Evolutionary conservation across 495 filamentous ascomycete genomes (phyloP).

Genomic region (Cladorrhinum samala): DNA sequence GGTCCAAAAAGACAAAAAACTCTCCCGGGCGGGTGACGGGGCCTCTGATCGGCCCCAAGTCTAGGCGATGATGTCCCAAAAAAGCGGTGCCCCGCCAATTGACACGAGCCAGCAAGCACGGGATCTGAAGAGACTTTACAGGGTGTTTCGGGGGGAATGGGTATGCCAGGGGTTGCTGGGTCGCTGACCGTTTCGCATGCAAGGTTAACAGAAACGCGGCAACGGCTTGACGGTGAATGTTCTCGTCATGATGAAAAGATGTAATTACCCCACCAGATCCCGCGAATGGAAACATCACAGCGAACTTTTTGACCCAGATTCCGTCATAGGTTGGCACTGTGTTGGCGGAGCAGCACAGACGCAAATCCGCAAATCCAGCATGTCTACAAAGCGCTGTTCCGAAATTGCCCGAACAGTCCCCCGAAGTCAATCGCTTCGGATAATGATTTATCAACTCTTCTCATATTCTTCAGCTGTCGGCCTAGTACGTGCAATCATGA

Average conservation of each 20-base stretch:
- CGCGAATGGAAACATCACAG: too few relatives aligned
- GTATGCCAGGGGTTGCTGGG: background rate
- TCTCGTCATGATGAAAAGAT: background rate
- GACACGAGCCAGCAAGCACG: conserved; percentile 1
- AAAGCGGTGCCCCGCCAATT: conserved; percentile 13
- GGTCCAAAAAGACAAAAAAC: conserved; percentile 7
- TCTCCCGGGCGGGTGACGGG: conserved; percentile 16
- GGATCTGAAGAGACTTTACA: conserved; percentile 2
- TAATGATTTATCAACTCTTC: background rate
- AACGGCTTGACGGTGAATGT: background rate
- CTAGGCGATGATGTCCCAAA: background rate
- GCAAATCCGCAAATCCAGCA: too few relatives aligned
- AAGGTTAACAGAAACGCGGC: background rate
- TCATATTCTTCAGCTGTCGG: background rate
- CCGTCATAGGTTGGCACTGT: background rate
- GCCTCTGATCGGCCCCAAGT: conserved; percentile 10
- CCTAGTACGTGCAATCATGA: too few relatives aligned
- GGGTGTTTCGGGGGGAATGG: background rate
- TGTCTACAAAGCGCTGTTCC: conserved; percentile 11
- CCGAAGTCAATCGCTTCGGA: background rate
- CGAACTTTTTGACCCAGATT: background rate
- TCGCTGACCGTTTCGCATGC: background rate
- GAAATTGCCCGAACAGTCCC: conserved; percentile 23
- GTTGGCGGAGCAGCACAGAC: too few relatives aligned
- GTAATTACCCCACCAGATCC: background rate